Base-by-base conservation (phyloP, 2,329 filamentous ascomycete genomes). In the Verticillium nubilum region DNA sequence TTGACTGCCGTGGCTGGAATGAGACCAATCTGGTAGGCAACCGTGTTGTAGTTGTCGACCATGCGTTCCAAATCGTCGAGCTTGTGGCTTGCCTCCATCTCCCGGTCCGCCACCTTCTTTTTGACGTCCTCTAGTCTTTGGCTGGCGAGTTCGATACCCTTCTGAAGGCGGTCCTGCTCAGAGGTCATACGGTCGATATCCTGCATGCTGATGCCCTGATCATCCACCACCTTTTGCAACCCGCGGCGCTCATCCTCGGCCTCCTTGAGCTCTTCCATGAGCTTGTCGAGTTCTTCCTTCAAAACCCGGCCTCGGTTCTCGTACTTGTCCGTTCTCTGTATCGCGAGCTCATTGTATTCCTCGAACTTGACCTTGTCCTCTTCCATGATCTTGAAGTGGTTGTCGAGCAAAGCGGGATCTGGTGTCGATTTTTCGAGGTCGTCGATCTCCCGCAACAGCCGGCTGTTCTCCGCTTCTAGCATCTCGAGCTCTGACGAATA, bases 151-250 rank as follows among this genome's bases (percentile, higher is more conserved):
- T 97, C 92, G 52, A 97, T 88, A 50, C 88, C 90, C 67, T 89
- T 93, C 65, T 96, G 91, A n/a, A 99, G 83, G 54, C 95, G 87
- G 69, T 99, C 95, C 58, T 93, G 88, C 73, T 99, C 95, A 35
- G 91, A 88, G 67, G 92, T 97, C 94, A 99, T 97, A 73, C 95
- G 92, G 81, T 99, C 95, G 70, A 99, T 98, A 82, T 99, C 95
- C 76, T 95, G 90, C 76, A 97, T 96, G 68, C 92, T 96, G 72
- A 99, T 93, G 2, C 95, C 95, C 70, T 96, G 92, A 66, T 89
- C 88, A 73, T 98, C 95, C 28, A 99, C 92, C 29, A 90, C 87
- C 61, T 89, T 87, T 72, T 98, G 94, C 10, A 99, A 81, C 29
- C 83, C 82, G 50, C 86, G 78, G 62, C 92, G 86, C 72, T 99